Conservation (phyloP, 2,329 filamentous ascomycete genomes). For the Phyllosticta citrichinensis region DNA sequence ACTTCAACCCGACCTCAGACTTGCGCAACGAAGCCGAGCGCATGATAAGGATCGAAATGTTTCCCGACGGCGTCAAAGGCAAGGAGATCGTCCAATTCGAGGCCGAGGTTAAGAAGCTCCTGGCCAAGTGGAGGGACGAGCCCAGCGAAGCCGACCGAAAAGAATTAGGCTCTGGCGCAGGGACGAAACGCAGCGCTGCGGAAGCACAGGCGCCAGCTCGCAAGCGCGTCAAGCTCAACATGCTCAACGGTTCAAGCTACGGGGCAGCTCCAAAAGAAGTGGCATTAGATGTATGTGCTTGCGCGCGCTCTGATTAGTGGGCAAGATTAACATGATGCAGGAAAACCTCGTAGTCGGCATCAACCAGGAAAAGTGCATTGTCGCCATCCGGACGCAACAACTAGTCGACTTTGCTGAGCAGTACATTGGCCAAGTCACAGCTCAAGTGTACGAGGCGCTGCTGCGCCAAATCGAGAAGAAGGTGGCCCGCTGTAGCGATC, state of each 20-base stretch:
- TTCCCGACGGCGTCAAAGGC: conserved; percentile 18
- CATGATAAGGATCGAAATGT: conserved; percentile 47
- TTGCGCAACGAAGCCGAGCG: conserved; percentile 49
- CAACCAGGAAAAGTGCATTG: conserved; percentile 75
- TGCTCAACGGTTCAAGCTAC: conserved; percentile 11
- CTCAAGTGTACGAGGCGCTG: conserved; percentile 66
- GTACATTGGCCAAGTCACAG: conserved; percentile 61
- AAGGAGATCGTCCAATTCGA: conserved; percentile 51
- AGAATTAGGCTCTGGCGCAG: conserved; percentile 9
- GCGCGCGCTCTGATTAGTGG: not conserved
- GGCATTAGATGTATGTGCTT: conserved; percentile 25
- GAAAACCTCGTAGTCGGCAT: conserved; percentile 64
- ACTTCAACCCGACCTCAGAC: conserved; percentile 48
- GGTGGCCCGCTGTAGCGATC: conserved; percentile 55
- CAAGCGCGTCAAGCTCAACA: conserved; percentile 23
- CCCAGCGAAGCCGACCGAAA: conserved; percentile 22
- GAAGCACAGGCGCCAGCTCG: conserved; percentile 15
- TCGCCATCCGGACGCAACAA: conserved; percentile 69
- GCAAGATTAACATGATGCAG: conserved; percentile 33
- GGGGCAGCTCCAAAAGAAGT: conserved; percentile 16
- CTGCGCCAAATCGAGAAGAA: conserved; percentile 61
- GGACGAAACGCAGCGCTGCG: conserved; percentile 5
- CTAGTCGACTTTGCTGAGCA: conserved; percentile 65
- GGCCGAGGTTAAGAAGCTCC: conserved; percentile 47
- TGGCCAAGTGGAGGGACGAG: conserved; percentile 41